Evolutionary conservation across 192 early-diverging fungal genomes (phyloP).

Genomic region (Kappamyces sp.): DNA sequence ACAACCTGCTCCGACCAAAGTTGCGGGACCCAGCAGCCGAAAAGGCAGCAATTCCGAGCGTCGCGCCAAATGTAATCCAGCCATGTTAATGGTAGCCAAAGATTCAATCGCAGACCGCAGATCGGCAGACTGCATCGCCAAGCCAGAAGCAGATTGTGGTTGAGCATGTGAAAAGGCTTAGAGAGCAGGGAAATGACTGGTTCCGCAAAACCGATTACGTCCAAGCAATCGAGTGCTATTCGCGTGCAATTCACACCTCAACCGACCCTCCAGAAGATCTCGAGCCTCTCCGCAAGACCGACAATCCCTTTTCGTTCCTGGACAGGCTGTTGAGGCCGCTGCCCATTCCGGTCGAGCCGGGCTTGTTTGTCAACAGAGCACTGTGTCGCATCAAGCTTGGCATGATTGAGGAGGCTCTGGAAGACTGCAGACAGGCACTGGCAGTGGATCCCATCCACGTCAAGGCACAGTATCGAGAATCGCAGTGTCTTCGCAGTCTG

Average conservation of each 20-base stretch:
- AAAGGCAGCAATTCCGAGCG: not conserved
- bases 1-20: not conserved
- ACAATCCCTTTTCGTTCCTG: constrained; percentile 3
- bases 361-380: constrained; percentile 7
- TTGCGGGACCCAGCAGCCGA: not conserved
- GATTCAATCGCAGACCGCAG: too few species aligned
- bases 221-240: constrained; percentile 4
- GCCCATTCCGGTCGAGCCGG: constrained; percentile 11
- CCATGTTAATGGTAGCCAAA: too few species aligned
- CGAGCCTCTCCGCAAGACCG: not conserved
- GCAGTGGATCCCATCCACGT: not conserved
- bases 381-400: constrained; percentile 4
- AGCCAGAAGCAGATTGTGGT: not conserved
- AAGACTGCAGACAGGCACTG: constrained; percentile 1
- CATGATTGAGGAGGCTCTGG: not conserved
- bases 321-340: not conserved
- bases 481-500: constrained; percentile 5
- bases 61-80: not conserved
- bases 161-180: not conserved
- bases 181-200: constrained; percentile 2
- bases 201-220: constrained; percentile 5
- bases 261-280: not conserved
- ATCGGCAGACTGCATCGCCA: too few species aligned
- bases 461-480: constrained; percentile 8
- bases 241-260: constrained; percentile 1